These are phyloP conservation scores for Wickerhamomyces queroliae DNA, from an alignment of 805 yeast species.

Conservation along the genomic window DNA sequence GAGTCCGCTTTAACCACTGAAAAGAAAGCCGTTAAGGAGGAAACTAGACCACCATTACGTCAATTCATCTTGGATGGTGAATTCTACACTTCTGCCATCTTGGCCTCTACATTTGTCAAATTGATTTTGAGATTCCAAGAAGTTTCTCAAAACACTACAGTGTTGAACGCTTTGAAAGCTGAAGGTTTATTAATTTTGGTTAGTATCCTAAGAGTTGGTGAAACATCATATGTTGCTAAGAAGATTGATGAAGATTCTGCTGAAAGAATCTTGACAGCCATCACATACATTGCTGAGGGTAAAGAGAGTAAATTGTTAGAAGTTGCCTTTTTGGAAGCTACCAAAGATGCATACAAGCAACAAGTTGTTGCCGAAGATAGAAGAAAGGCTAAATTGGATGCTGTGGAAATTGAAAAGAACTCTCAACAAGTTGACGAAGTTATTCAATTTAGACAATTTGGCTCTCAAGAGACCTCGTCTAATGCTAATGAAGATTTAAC, in stretches of 20 bases:
- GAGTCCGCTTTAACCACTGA: conserved; percentile 71
- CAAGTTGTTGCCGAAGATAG: conserved; percentile 60
- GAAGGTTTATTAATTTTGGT: conserved; percentile 93
- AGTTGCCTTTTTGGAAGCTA: conserved; percentile 77
- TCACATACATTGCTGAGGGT: conserved; percentile 71
- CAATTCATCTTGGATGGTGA: conserved; percentile 80
- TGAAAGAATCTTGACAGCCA: conserved; percentile 89
- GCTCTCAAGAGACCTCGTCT: conserved; percentile 38
- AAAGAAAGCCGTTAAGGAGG: conserved; percentile 28
- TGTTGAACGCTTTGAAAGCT: conserved; percentile 81
- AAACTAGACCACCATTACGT: conserved; percentile 69
- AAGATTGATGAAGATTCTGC: conserved; percentile 93
- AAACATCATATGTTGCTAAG: conserved; percentile 59
- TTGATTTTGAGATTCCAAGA: conserved; percentile 71
- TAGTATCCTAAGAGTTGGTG: conserved; percentile 84
- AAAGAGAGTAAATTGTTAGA: conserved; percentile 43
- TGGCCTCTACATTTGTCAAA: conserved; percentile 85
- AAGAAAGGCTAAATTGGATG: conserved; percentile 49
- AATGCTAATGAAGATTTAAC: conserved; percentile 53
- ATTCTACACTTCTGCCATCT: conserved; percentile 82
- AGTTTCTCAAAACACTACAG: conserved; percentile 44
- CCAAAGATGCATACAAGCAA: conserved; percentile 74
- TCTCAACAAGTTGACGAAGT: conserved; percentile 78
- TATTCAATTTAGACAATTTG: conserved; percentile 73
- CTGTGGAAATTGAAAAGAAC: conserved; percentile 51